These are phyloP conservation scores for Solanum hybrid DNA, from an alignment of 305 asterid species.

Conservation along the genomic window DNA sequence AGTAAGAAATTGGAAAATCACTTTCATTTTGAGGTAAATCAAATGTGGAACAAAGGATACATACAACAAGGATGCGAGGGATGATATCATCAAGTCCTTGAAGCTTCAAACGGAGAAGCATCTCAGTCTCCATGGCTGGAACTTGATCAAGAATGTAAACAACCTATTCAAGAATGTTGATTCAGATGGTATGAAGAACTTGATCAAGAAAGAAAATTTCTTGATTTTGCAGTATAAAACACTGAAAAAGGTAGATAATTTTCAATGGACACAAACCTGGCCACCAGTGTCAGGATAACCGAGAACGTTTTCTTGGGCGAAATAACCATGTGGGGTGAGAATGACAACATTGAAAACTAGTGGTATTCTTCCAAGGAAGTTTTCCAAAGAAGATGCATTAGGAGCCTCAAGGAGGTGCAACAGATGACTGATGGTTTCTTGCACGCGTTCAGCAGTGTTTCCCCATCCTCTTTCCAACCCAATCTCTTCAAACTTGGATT, in stretches of 20 bases:
- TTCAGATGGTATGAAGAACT: neutral
- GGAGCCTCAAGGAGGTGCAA: slow-evolving; percentile 11
- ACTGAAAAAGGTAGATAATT: neutral
- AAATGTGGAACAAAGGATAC: neutral
- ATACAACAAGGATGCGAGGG: slow-evolving; percentile 18
- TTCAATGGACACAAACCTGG: neutral
- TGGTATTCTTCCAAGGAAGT: slow-evolving; percentile 13
- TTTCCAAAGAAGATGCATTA: slow-evolving; percentile 5
- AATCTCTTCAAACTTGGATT: slow-evolving; percentile 7
- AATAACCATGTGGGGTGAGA: slow-evolving; percentile 14
- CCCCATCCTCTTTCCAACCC: slow-evolving; percentile 16
- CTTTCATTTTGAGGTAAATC: neutral
- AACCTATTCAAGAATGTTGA: neutral
- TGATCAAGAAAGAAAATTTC: neutral
- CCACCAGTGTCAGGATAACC: slow-evolving; percentile 15
- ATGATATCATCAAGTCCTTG: slow-evolving; percentile 16
- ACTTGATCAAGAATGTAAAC: slow-evolving; percentile 22
- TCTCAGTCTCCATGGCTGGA: slow-evolving; percentile 17
- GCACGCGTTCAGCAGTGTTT: slow-evolving; percentile 5
- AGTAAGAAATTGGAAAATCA: neutral
- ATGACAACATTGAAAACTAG: slow-evolving; percentile 11
- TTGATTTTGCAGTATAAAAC: neutral
- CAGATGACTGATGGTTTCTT: neutral
- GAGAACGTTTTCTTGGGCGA: slow-evolving; percentile 9
- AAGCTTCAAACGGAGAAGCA: slow-evolving; percentile 9